phyloP scores from a whole-genome alignment of 805 yeast genomes.

The Metschnikowia amazonensis region DNA sequence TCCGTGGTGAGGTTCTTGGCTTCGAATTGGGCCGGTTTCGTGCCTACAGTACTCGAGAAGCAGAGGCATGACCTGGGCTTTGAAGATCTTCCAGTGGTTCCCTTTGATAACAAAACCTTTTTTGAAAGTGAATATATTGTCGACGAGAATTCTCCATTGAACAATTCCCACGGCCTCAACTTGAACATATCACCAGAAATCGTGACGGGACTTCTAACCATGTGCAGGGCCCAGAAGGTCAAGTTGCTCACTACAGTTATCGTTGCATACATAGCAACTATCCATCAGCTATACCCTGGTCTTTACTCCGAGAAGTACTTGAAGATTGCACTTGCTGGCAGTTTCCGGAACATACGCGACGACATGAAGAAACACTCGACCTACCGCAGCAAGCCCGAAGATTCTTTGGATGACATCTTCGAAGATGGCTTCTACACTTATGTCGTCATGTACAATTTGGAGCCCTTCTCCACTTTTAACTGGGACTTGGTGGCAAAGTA shows the following conservation, averaged over 20 bases:
- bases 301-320: slow-evolving; percentile 6
- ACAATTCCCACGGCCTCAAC: slow-evolving; percentile 2
- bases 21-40: slow-evolving; percentile 7
- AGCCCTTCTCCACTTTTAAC: slow-evolving; percentile 5
- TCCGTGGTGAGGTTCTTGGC: slow-evolving; percentile 2
- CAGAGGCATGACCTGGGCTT: slow-evolving; percentile 10
- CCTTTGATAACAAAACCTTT: slow-evolving; percentile 6
- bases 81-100: slow-evolving; percentile 7
- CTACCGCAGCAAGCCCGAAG: slow-evolving; percentile 3
- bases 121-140: slow-evolving; percentile 8
- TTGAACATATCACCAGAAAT: slow-evolving; percentile 4
- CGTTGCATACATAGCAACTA: slow-evolving; percentile 9
- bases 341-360: slow-evolving; percentile 7
- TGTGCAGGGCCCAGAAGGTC: slow-evolving; percentile 7
- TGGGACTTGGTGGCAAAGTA: slow-evolving; percentile 10
- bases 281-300: slow-evolving; percentile 7
- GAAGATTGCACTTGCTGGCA: slow-evolving; percentile 9
- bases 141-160: slow-evolving; percentile 7
- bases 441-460: slow-evolving; percentile 7
- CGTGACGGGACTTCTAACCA: slow-evolving; percentile 1
- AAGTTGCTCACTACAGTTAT: slow-evolving; percentile 7
- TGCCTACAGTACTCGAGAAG: slow-evolving; percentile 9
- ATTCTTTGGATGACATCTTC: slow-evolving; percentile 5
- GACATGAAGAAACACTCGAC: slow-evolving; percentile 7
- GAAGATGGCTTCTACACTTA: slow-evolving; percentile 12